Evolutionary conservation across 495 filamentous ascomycete genomes (phyloP).

Genomic region (Echria macrotheca): DNA sequence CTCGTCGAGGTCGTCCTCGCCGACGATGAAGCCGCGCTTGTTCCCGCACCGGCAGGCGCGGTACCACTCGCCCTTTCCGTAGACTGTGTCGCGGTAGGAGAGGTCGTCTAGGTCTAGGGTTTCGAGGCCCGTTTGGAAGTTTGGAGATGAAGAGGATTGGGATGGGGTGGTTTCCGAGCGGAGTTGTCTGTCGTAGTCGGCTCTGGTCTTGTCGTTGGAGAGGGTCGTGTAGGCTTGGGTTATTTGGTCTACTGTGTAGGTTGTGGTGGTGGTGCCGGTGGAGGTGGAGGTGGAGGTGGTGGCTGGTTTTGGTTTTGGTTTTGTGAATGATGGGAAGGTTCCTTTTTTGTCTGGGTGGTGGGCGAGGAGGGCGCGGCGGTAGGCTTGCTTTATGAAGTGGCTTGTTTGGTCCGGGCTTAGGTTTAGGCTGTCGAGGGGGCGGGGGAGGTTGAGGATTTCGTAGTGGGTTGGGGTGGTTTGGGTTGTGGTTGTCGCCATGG

Average conservation of each 20-base stretch:
- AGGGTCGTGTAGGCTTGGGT: constrained; percentile 68
- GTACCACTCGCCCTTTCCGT: constrained; percentile 53
- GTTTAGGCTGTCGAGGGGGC: constrained; percentile 8
- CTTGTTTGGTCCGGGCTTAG: constrained; percentile 7
- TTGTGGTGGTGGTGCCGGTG: constrained; percentile 47
- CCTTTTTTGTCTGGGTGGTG: constrained; percentile 76
- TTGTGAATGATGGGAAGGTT: no score
- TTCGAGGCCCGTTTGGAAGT: constrained; percentile 61
- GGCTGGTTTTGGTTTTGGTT: no score
- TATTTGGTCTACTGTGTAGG: constrained; percentile 67
- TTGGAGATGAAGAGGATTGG: constrained; percentile 14
- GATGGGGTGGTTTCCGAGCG: constrained; percentile 16
- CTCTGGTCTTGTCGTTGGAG: constrained; percentile 49
- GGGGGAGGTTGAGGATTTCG: constrained; percentile 40
- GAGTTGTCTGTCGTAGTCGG: constrained; percentile 60
- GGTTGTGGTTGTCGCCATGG: background rate
- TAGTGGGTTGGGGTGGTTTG: constrained; percentile 34
- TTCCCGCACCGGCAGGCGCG: constrained; percentile 77
- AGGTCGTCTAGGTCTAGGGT: constrained; percentile 81
- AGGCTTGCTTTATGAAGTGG: constrained; percentile 63
- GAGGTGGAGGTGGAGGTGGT: constrained; percentile 10
- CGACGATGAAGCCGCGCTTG: constrained; percentile 61
- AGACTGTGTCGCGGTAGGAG: constrained; percentile 46
- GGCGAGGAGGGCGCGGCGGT: constrained; percentile 68
- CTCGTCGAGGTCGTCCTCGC: constrained; percentile 65